Conservation (phyloP, 2,329 filamentous ascomycete species). For the Calonectria multiphialidica region DNA sequence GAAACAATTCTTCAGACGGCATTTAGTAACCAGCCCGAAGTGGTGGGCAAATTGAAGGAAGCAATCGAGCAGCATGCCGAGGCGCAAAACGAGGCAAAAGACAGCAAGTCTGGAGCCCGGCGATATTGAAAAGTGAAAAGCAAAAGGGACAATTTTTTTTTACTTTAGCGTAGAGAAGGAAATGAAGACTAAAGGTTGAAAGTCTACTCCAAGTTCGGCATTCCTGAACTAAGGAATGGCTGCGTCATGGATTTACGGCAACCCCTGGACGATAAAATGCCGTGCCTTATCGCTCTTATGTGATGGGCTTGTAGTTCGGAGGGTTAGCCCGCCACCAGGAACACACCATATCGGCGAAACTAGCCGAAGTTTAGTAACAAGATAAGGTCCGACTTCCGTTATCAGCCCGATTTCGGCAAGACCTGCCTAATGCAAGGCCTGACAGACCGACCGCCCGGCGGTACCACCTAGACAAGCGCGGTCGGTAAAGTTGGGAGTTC, state of each 20-base stretch:
- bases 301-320: background rate
- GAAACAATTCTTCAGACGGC: conserved; percentile 67
- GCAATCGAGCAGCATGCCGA: conserved; percentile 69
- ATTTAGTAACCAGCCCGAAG: conserved; percentile 71
- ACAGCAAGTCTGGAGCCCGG: conserved; percentile 49
- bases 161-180: conserved; percentile 9
- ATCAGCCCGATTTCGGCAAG: conserved; percentile 20
- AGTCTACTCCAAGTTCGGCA: conserved; percentile 5
- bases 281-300: background rate
- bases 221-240: background rate
- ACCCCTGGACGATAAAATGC: background rate
- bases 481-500: conserved; percentile 1
- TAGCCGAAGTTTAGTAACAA: conserved; percentile 1
- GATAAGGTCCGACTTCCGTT: conserved; percentile 20
- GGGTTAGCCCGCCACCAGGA: background rate
- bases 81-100: conserved; percentile 60
- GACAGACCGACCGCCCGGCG: conserved; percentile 2
- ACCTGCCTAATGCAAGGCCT: conserved; percentile 5
- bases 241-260: background rate
- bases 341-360: conserved; percentile 10
- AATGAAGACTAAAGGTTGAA: conserved; percentile 6
- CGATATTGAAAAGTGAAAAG: conserved; percentile 39
- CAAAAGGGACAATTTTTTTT: conserved; percentile 5
- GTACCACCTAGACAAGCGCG: conserved; percentile 1
- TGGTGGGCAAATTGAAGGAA: conserved; percentile 70